Evolutionary conservation across 176 grass and related monocot species (phyloP), one percentile per base, ranked within the genome.

Genomic region (Miscanthus lutarioriparius): DNA sequence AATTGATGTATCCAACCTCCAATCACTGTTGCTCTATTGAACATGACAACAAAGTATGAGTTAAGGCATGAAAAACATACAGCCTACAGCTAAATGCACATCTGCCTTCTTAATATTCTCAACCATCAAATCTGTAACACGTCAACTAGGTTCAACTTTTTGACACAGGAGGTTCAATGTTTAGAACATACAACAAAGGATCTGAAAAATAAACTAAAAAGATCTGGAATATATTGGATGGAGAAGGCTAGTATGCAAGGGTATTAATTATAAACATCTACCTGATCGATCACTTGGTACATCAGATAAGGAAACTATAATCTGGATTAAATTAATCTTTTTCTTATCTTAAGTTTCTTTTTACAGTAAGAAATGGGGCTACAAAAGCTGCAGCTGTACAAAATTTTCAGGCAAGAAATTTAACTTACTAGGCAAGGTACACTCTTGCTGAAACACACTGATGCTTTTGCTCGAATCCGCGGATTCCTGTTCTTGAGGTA

Each of bases 401-500:
- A 56, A 72, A 38, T 53, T 8, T 36, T 45, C 13, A 67, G 30
- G 59, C 10, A 36, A 83, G 65, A 54, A 54, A 47, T 76, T 53
- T 39, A 43, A 96, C 96, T 98, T 87, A 98, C 96, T 63, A 98
- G 88, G 80, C 28, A 84, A 80, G 89, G 91, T 36, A 99, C 90
- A 37, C 93, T 99, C 77, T 92, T 93, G 86, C 93, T 92, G 30
- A 99, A 91, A 83, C 91, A 99, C 61, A 89, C 86, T 45, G 92
- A 92, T 63, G 93, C 96, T 86, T 99, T 99, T 88, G 96, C 93
- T 85, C 96, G 88, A 81, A 99, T 87, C 56, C 96, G 79, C 80
- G 93, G 93, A 88, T 94, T 99, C 79, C 67, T 99, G 66, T 96
- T 90, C 81, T 92, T 99, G 73, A 99, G 94, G 84, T 91, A 87